phyloP scores from a whole-genome alignment of 1,284 basidiomycete genomes.

The Apiotrichum gracile region DNA sequence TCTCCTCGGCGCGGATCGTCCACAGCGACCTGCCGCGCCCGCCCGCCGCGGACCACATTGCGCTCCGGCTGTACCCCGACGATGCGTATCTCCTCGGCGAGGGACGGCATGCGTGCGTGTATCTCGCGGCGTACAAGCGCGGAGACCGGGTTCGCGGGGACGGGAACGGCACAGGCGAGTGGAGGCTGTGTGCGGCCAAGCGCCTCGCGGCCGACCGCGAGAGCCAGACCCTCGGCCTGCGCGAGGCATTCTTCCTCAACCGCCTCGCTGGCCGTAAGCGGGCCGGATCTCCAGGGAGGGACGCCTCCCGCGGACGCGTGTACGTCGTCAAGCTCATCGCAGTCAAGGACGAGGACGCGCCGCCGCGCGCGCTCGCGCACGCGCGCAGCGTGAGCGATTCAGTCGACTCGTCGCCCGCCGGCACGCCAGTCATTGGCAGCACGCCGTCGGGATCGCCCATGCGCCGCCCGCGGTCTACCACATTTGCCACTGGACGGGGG shows the following conservation, averaged over 20 bases:
- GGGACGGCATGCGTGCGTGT: conserved; percentile 49
- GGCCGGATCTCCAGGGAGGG: no score
- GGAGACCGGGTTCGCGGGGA: background rate
- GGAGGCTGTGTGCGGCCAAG: conserved; percentile 50
- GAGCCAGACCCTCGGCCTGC: conserved; percentile 47
- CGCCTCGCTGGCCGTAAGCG: conserved; percentile 30
- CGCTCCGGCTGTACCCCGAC: conserved; percentile 34
- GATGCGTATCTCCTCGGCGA: conserved; percentile 45
- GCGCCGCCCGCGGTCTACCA: conserved; percentile 11
- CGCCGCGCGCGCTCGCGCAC: background rate
- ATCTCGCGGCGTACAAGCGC: conserved; percentile 42
- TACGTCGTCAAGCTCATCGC: conserved; percentile 39
- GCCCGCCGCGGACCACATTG: conserved; percentile 27
- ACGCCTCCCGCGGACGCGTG: conserved; percentile 19
- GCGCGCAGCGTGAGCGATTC: background rate
- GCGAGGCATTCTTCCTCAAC: conserved; percentile 50
- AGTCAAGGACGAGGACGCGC: conserved; percentile 27
- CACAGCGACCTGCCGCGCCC: conserved; percentile 36
- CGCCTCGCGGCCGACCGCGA: conserved; percentile 47
- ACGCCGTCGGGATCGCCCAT: background rate
- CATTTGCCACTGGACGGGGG: no score
- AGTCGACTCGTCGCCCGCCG: background rate
- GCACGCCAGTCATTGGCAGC: background rate
- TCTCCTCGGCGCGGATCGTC: conserved; percentile 19
- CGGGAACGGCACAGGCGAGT: conserved; percentile 18